Percentiles rank a stretch among this genome's conserved stretches.
phyloP scores from a whole-genome alignment of 2,329 filamentous ascomycete genomes.

The Verticillium tricorpus region DNA sequence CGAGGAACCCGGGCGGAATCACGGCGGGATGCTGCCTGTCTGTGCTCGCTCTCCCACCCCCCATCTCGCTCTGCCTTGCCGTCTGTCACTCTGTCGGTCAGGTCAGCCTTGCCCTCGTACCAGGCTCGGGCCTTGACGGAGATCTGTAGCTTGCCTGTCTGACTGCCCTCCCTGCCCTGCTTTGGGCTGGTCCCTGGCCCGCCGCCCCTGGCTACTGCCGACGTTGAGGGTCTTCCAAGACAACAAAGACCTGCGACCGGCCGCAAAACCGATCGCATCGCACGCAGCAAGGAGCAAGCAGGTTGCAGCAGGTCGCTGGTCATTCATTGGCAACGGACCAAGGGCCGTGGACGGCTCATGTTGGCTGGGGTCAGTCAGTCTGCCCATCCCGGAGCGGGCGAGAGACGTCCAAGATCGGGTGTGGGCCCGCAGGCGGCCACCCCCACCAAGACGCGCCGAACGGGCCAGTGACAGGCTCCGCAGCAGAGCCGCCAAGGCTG shows the following conservation, averaged over 20 bases:
- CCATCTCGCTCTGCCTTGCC: background rate
- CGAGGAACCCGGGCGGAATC: background rate
- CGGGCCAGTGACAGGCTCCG: background rate
- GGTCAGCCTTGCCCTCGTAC: background rate
- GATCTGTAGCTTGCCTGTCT: background rate
- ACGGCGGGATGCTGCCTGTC: background rate
- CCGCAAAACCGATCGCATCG: background rate
- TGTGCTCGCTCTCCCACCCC: background rate
- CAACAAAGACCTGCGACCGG: background rate
- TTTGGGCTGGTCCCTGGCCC: background rate
- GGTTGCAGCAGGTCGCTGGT: background rate
- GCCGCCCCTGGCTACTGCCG: background rate
- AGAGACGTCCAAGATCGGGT: background rate
- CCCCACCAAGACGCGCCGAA: conserved; percentile 1
- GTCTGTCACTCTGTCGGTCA: background rate
- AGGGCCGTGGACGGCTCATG: background rate
- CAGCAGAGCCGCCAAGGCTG: conserved; percentile 14
- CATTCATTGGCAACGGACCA: background rate
- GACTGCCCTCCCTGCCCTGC: background rate
- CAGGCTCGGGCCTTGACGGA: background rate
- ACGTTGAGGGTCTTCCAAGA: background rate
- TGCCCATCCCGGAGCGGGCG: background rate
- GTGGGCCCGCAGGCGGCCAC: background rate
- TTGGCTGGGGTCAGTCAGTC: background rate
- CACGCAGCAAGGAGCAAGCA: background rate